Evolutionary conservation across 805 yeast genomes (phyloP).

Genomic region (Candida ficus): DNA sequence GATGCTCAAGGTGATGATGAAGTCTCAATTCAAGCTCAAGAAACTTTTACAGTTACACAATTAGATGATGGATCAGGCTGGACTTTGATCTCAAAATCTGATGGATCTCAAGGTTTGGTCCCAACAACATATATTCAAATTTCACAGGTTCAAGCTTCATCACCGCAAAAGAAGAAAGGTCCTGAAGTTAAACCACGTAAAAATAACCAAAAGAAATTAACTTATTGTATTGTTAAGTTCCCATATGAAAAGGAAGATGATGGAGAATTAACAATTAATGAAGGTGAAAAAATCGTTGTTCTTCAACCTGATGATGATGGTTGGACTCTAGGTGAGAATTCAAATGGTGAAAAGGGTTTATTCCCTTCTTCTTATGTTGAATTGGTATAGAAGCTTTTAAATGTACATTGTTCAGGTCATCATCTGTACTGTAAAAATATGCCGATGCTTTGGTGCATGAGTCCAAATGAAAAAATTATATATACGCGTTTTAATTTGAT

Average conservation of each 20-base stretch:
- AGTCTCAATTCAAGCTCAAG: constrained; percentile 55
- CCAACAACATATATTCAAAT: constrained; percentile 76
- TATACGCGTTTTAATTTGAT: no score
- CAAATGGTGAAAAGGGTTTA: constrained; percentile 58
- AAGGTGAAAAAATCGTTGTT: constrained; percentile 71
- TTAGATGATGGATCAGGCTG: constrained; percentile 87
- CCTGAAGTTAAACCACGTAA: constrained; percentile 22
- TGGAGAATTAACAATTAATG: constrained; percentile 67
- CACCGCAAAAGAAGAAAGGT: constrained; percentile 13
- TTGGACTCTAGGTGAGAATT: constrained; percentile 85
- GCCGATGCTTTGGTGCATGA: no score
- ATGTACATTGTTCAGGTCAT: no score
- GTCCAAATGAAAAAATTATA: no score
- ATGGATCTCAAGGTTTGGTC: constrained; percentile 65
- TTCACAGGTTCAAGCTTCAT: constrained; percentile 17
- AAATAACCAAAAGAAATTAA: constrained; percentile 11
- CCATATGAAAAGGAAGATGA: constrained; percentile 43
- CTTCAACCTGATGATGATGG: constrained; percentile 78
- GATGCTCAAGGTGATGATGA: constrained; percentile 74
- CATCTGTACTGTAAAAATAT: no score
- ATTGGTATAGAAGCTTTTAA: constrained; percentile 3
- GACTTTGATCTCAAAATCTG: constrained; percentile 56
- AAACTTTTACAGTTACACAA: constrained; percentile 49
- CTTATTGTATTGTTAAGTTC: constrained; percentile 17
- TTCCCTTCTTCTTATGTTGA: constrained; percentile 71